phyloP scores from a whole-genome alignment of 2,329 filamentous ascomycete genomes.

The Hypoxylon sp. region DNA sequence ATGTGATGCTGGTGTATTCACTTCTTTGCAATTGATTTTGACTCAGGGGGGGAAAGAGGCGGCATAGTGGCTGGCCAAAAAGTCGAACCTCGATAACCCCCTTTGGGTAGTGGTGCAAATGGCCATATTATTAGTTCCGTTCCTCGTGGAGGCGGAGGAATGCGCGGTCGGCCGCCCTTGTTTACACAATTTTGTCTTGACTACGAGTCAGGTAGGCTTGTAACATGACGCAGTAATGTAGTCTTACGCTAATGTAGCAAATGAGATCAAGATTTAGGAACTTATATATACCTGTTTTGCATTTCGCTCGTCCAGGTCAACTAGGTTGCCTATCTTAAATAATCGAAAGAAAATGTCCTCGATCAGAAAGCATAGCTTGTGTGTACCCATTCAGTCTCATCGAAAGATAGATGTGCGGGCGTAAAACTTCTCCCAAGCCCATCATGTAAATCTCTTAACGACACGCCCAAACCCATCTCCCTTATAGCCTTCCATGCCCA shows the following conservation, averaged over 20 bases:
- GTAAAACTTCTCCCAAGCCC: too few species aligned
- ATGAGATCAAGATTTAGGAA: background rate
- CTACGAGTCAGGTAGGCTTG: background rate
- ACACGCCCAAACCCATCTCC: too few species aligned
- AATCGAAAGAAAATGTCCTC: too few species aligned
- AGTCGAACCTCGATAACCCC: background rate
- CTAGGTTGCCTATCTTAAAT: too few species aligned
- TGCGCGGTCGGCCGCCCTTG: background rate
- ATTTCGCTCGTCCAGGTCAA: too few species aligned
- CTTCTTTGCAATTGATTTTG: slow-evolving; percentile 1
- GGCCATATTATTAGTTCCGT: slow-evolving; percentile 3
- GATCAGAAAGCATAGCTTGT: too few species aligned
- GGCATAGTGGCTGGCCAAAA: background rate
- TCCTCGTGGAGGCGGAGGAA: background rate
- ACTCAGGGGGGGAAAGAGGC: background rate
- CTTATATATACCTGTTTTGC: background rate
- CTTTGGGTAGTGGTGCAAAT: background rate
- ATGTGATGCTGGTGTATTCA: slow-evolving; percentile 3
- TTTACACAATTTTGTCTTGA: background rate
- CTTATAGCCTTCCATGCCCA: too few species aligned
- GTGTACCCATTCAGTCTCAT: too few species aligned
- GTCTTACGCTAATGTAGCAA: background rate
- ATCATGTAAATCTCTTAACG: too few species aligned
- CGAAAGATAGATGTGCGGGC: too few species aligned
- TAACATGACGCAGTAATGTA: background rate